phyloP scores from a whole-genome alignment of 23 red algal species.

The Gracilariopsis chorda region DNA sequence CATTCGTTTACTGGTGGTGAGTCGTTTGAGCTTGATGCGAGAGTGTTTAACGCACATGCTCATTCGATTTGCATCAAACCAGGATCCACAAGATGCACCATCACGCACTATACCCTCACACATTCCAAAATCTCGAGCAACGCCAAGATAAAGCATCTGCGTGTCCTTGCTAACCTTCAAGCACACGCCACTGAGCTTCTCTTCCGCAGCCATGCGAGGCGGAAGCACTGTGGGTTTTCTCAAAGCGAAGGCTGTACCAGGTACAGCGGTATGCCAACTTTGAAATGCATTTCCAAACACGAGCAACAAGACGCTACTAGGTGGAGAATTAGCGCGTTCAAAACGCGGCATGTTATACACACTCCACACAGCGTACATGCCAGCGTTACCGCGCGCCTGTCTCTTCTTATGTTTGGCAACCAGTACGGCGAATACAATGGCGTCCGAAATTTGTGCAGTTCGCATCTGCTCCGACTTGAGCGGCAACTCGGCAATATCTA shows the following conservation, averaged over 20 bases:
- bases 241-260: conserved; percentile 25
- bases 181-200: background rate
- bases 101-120: background rate
- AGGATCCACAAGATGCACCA: background rate
- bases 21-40: background rate
- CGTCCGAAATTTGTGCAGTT: background rate
- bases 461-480: background rate
- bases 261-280: conserved; percentile 3
- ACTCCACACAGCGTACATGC: conserved; percentile 38
- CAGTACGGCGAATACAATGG: conserved; percentile 16
- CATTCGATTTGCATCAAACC: conserved; percentile 39
- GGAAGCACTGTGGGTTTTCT: conserved; percentile 26
- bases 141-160: conserved; percentile 15
- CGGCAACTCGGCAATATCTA: conserved; percentile 29
- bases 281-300: conserved; percentile 37
- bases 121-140: background rate
- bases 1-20: conserved; percentile 18
- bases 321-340: background rate
- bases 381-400: background rate
- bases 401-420: conserved; percentile 40
- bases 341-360: conserved; percentile 39
- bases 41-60: conserved; percentile 25
- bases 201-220: background rate
- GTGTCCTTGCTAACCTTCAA: background rate
- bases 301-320: conserved; percentile 4